Base-by-base conservation (phyloP, 768 basidiomycete genomes). In the Agaricus subrufescens region DNA sequence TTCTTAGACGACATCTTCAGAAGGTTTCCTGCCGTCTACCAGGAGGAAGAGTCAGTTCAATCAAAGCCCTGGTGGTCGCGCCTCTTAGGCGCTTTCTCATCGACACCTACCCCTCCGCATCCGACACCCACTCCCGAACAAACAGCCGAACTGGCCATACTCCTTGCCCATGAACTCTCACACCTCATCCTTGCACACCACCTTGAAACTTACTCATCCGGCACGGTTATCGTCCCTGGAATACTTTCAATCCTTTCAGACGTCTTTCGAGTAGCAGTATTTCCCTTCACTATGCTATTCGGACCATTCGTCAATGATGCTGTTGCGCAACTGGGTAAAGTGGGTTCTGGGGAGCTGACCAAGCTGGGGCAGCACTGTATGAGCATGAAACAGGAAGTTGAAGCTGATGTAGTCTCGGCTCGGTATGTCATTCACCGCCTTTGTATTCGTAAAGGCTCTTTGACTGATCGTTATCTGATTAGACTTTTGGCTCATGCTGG, bases 291-390 rank as follows among this genome's bases (percentile, higher is more conserved):
- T 3, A 93, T 91, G 87, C 64, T 94, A 8, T 85, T 98, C 54
- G 95, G 96, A 0, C 96, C 96, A 1, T 97, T 98, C 67, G 84
- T 98, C 57, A 95, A 96, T 65, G 96, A 99, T 63, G 94, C 92
- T 2, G 80, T 98, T 26, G 91, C 87, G 0, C 84, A 89, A 50
- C 63, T 94, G 52, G 87, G 91, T 26, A 86, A 86, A 66, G 79
- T 89, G 1, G 87, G 90, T 2, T 84, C 86, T 10, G 84, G 85
- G 2, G 87, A 95, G 65, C 75, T 95, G 39, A 74, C 77, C 48
- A 87, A 85, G 67, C 70, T 87, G 2, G 83, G 84, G 26, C 85
- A 88, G 62, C 78, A 82, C 50, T 95, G 93, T 65, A 91, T 87
- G 46, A 91, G 83, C 57, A 75, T 85, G 56, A 82, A 80, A 45